Percentiles rank a stretch among this genome's conserved stretches.
These are phyloP conservation scores for Tolypocladium album DNA, from an alignment of 2,329 filamentous ascomycete species.

Conservation along the genomic window DNA sequence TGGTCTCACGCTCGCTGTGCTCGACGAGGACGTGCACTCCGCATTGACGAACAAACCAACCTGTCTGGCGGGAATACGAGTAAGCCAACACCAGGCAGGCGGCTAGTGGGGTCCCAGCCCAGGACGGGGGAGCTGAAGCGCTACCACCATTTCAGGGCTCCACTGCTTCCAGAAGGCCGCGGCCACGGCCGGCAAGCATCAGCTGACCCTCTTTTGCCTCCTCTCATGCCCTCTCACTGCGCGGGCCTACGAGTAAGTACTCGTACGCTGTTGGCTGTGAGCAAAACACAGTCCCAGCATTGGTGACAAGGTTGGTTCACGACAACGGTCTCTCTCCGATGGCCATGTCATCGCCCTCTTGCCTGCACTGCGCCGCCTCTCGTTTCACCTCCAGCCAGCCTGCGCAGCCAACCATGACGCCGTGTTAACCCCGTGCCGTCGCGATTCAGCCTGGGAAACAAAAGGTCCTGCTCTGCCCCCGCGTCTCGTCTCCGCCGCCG, in stretches of 20 bases:
- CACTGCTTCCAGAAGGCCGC: conserved; percentile 1
- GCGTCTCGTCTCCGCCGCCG: neutral
- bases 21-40: no score
- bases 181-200: neutral
- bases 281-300: no score
- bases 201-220: neutral
- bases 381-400: neutral
- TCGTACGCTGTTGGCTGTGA: neutral
- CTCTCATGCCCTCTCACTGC: no score
- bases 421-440: neutral
- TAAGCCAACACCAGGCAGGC: neutral
- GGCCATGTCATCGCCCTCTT: neutral
- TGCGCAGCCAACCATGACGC: neutral
- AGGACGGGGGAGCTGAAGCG: neutral
- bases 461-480: neutral
- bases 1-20: neutral
- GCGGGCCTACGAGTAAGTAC: neutral
- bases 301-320: no score
- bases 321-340: neutral
- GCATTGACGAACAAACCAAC: no score
- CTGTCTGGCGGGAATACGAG: no score
- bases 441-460: neutral
- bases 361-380: neutral
- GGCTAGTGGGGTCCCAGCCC: neutral
- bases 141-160: neutral